phyloP scores from a whole-genome alignment of 2,329 filamentous ascomycete genomes.

The Leptographium procerum region DNA sequence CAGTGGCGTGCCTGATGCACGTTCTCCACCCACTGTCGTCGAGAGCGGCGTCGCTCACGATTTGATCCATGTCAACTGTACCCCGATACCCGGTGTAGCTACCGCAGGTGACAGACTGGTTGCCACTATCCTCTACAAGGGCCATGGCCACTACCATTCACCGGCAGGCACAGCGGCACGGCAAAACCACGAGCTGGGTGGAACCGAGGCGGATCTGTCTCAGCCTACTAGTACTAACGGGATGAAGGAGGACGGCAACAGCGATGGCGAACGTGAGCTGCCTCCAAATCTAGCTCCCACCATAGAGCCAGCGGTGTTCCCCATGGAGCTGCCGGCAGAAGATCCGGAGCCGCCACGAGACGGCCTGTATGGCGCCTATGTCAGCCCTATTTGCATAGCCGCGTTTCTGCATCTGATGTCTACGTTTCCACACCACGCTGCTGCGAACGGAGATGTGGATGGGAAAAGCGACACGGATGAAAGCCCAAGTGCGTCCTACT shows the following conservation, averaged over 20 bases:
- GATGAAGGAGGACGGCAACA: neutral
- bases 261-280: constrained; percentile 19
- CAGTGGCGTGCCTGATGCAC: constrained; percentile 48
- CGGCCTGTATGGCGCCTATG: constrained; percentile 54
- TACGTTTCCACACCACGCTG: constrained; percentile 41
- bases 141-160: constrained; percentile 16
- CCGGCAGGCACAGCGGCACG: neutral
- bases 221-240: too few relatives aligned
- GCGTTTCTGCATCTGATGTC: constrained; percentile 57
- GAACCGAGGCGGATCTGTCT: neutral
- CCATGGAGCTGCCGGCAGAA: constrained; percentile 9
- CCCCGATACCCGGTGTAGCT: constrained; percentile 33
- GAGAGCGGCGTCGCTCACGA: constrained; percentile 52
- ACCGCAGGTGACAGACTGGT: constrained; percentile 39
- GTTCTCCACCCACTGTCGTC: constrained; percentile 47
- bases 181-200: constrained; percentile 11
- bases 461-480: neutral
- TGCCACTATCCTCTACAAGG: constrained; percentile 54
- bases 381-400: constrained; percentile 53
- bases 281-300: constrained; percentile 47
- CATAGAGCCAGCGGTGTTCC: constrained; percentile 34
- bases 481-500: neutral
- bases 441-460: constrained; percentile 20
- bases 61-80: constrained; percentile 53
- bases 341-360: constrained; percentile 35